A percentile compares a stretch with the other conserved stretches of the same genome.
These are phyloP conservation scores for Claviceps purpurea DNA, from an alignment of 2,329 filamentous ascomycete species.

Conservation along the genomic window DNA sequence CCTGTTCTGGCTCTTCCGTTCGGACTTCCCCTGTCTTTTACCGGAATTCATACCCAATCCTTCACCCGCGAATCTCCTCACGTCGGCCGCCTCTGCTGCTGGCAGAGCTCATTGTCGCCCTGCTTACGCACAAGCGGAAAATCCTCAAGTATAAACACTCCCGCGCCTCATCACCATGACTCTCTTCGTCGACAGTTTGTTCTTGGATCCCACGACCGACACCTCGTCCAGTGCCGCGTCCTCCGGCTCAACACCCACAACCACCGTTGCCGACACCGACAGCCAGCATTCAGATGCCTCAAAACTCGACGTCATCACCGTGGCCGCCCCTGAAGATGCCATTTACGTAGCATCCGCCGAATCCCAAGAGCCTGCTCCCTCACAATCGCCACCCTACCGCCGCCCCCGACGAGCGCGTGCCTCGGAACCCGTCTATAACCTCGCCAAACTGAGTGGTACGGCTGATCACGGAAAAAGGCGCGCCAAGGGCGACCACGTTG, in stretches of 20 bases:
- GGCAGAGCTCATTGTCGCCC: constrained; percentile 4
- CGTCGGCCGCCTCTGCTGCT: constrained; percentile 5
- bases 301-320: constrained; percentile 24
- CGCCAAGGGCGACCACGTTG: constrained; percentile 35
- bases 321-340: constrained; percentile 14
- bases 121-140: constrained; percentile 1
- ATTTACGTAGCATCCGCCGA: constrained; percentile 9
- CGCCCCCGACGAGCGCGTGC: constrained; percentile 42
- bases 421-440: constrained; percentile 52
- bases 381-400: constrained; percentile 16
- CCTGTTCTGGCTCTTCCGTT: background rate
- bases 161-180: constrained; percentile 13
- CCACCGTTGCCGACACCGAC: constrained; percentile 48
- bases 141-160: background rate
- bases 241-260: constrained; percentile 50
- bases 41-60: too few species aligned
- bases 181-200: constrained; percentile 21
- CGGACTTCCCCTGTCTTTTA: background rate
- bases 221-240: constrained; percentile 40
- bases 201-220: constrained; percentile 20
- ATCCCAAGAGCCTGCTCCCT: constrained; percentile 15
- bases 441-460: constrained; percentile 48
- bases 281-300: constrained; percentile 38
- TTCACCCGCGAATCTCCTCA: too few species aligned
- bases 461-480: constrained; percentile 44